Evolutionary conservation across 148 eudicot species (phyloP).

Genomic region (Polygonum maritimum): DNA sequence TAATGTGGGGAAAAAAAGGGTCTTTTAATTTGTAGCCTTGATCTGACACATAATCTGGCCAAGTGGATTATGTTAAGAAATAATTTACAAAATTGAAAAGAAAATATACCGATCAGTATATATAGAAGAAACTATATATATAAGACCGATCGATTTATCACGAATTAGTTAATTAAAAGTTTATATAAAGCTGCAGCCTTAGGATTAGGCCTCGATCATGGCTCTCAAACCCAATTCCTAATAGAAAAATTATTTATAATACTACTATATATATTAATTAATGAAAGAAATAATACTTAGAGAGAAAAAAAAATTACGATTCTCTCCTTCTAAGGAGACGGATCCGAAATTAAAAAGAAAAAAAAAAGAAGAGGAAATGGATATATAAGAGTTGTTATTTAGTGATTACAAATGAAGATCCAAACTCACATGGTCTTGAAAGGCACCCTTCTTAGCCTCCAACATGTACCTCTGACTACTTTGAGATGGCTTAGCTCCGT

Average conservation of each 20-base stretch:
- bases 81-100: background rate
- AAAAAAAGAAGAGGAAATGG: background rate
- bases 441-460: constrained; percentile 18
- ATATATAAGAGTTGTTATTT: background rate
- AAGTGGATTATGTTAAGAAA: background rate
- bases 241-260: constrained; percentile 3
- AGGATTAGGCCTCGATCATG: constrained; percentile 4
- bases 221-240: background rate
- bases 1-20: background rate
- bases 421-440: constrained; percentile 82
- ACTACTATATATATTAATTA: background rate
- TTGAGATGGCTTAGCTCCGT: constrained; percentile 9
- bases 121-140: background rate
- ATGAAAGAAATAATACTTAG: background rate
- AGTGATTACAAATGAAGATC: constrained; percentile 74
- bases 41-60: background rate
- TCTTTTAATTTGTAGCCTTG: background rate
- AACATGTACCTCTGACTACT: constrained; percentile 15
- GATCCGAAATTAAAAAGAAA: background rate
- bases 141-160: background rate
- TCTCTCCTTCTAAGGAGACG: background rate
- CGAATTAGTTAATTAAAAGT: background rate
- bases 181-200: background rate
- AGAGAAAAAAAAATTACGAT: background rate
- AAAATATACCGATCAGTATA: background rate